Evolutionary conservation across 345 rosid genomes (phyloP).

Genomic region (Bruguiera gymnorhiza): DNA sequence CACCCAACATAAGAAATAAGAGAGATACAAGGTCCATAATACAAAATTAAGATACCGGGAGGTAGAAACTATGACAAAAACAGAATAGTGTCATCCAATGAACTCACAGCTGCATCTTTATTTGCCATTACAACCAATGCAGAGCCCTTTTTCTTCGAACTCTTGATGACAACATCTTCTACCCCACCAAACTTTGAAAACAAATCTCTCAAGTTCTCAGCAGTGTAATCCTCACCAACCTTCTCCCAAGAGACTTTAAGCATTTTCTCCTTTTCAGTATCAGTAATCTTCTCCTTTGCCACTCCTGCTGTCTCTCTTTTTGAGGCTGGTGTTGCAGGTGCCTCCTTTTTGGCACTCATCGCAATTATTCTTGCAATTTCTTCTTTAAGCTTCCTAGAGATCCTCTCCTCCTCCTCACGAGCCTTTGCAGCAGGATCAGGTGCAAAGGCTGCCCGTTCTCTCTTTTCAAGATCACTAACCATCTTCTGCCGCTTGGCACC

Average conservation of each 20-base stretch:
- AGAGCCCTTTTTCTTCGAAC: conserved; percentile 67
- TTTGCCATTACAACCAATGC: conserved; percentile 78
- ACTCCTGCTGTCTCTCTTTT: conserved; percentile 30
- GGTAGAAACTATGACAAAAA: not conserved
- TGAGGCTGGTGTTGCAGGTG: conserved; percentile 26
- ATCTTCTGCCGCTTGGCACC: conserved; percentile 69
- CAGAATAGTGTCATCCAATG: not conserved
- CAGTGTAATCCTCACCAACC: conserved; percentile 56
- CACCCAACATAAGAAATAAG: conserved; percentile 4
- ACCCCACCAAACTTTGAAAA: conserved; percentile 74
- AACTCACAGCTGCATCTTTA: conserved; percentile 71
- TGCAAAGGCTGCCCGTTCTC: conserved; percentile 71
- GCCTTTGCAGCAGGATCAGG: conserved; percentile 40
- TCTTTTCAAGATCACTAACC: conserved; percentile 77
- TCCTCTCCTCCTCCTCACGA: conserved; percentile 51
- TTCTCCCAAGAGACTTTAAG: conserved; percentile 81
- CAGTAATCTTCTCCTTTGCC: conserved; percentile 27
- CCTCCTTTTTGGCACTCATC: conserved; percentile 41
- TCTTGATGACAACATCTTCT: conserved; percentile 71
- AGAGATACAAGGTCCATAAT: not conserved
- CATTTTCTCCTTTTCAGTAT: conserved; percentile 53
- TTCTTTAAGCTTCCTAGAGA: conserved; percentile 63
- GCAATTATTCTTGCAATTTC: conserved; percentile 71
- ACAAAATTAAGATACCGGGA: not conserved
- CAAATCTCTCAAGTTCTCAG: conserved; percentile 55